phyloP scores from a whole-genome alignment of 768 basidiomycete species.

The Phylloporus sp. region DNA sequence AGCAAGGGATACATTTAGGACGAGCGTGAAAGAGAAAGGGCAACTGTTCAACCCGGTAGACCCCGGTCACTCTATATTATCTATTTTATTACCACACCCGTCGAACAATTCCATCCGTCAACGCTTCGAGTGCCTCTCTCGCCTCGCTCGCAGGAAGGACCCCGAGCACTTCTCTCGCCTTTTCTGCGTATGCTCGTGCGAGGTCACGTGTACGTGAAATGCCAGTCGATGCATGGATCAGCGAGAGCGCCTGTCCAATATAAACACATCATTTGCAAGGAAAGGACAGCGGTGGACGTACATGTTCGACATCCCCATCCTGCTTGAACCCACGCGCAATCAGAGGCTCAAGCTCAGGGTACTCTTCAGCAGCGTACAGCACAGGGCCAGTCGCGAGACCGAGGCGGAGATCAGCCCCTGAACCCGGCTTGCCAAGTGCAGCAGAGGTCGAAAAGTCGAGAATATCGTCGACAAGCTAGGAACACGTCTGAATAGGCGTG shows the following conservation, averaged over 20 bases:
- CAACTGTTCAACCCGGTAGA: background rate
- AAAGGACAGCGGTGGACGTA: constrained; percentile 32
- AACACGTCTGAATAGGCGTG: background rate
- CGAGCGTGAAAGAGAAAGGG: constrained; percentile 2
- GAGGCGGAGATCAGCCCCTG: constrained; percentile 74
- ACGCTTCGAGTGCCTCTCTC: constrained; percentile 64
- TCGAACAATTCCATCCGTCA: constrained; percentile 66
- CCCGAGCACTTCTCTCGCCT: constrained; percentile 66
- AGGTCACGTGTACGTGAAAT: constrained; percentile 75
- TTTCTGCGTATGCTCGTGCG: constrained; percentile 69
- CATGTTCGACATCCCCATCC: constrained; percentile 77
- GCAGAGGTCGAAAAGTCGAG: constrained; percentile 85
- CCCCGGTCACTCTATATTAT: constrained; percentile 19
- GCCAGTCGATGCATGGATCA: constrained; percentile 59
- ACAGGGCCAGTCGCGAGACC: constrained; percentile 85
- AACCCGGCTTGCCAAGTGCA: constrained; percentile 82
- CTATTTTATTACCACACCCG: constrained; percentile 42
- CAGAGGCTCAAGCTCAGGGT: constrained; percentile 69
- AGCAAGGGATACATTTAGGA: constrained; percentile 45
- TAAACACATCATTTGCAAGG: background rate
- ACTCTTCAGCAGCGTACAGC: constrained; percentile 83
- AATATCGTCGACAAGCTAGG: constrained; percentile 90
- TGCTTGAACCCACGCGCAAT: constrained; percentile 75
- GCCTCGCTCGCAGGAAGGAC: constrained; percentile 80
- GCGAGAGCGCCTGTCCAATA: constrained; percentile 53